Evolutionary conservation across 306 rosid species (phyloP).

Genomic region (Pachyrhizus erosus): DNA sequence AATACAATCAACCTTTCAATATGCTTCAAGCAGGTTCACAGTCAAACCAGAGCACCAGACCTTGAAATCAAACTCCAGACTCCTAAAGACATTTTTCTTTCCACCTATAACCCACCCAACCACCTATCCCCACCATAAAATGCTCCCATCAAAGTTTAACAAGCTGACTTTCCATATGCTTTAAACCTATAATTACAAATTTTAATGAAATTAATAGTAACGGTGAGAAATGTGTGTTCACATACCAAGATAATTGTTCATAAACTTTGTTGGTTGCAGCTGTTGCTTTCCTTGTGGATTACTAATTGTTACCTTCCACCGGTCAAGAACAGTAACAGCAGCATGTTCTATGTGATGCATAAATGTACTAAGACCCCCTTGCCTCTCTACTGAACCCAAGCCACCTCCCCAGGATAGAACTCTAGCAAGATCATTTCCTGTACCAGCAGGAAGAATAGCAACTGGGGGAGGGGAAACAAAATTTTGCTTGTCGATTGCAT

Average conservation of each 20-base stretch:
- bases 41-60: constrained; percentile 33
- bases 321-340: constrained; percentile 96
- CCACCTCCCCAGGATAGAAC: constrained; percentile 99
- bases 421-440: constrained; percentile 98
- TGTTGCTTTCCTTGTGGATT: constrained; percentile 78
- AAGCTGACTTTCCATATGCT: constrained; percentile 34
- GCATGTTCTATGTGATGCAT: constrained; percentile 92
- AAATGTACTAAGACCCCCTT: constrained; percentile 94
- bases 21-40: constrained; percentile 26
- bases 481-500: constrained; percentile 92
- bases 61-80: constrained; percentile 36
- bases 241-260: constrained; percentile 98
- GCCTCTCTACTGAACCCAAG: constrained; percentile 97
- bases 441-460: constrained; percentile 98
- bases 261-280: constrained; percentile 69
- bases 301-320: constrained; percentile 86
- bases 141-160: not conserved
- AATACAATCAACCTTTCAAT: constrained; percentile 22
- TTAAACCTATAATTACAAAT: not conserved
- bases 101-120: constrained; percentile 7
- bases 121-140: constrained; percentile 28
- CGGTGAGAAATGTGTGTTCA: constrained; percentile 24
- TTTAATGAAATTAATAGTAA: constrained; percentile 31
- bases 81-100: constrained; percentile 22
- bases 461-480: constrained; percentile 98